These are phyloP conservation scores for Jamesozyma rosinii DNA, from an alignment of 805 yeast species.

Conservation along the genomic window DNA sequence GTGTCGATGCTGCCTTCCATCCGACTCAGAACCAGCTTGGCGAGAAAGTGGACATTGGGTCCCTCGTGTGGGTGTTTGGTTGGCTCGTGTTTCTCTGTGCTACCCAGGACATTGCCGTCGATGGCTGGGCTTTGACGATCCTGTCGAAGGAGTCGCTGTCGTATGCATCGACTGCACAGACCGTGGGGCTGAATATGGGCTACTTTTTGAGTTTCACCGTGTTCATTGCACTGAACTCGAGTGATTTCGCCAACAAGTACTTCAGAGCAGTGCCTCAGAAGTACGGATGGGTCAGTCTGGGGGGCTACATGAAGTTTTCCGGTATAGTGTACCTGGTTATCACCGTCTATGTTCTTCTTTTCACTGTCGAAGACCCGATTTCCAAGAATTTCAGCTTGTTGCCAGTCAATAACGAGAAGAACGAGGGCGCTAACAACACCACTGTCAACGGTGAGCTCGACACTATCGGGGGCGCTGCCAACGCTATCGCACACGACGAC, in stretches of 20 bases:
- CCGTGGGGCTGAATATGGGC: constrained; percentile 88
- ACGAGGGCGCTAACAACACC: constrained; percentile 5
- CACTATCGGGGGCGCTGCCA: constrained; percentile 20
- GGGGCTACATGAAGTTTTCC: constrained; percentile 69
- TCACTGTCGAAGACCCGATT: constrained; percentile 65
- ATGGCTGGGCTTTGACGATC: constrained; percentile 95
- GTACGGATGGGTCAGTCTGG: constrained; percentile 59
- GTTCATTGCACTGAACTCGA: constrained; percentile 81
- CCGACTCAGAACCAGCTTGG: constrained; percentile 2
- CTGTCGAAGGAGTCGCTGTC: constrained; percentile 68
- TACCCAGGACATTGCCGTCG: constrained; percentile 97
- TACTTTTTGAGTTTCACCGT: constrained; percentile 87
- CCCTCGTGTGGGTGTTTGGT: constrained; percentile 65
- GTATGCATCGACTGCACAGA: constrained; percentile 95
- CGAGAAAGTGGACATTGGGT: constrained; percentile 9
- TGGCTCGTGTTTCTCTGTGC: constrained; percentile 80
- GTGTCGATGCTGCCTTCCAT: constrained; percentile 24
- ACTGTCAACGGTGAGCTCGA: constrained; percentile 20
- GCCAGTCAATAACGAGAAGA: constrained; percentile 3
- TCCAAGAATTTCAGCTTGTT: constrained; percentile 18
- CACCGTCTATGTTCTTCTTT: constrained; percentile 49
- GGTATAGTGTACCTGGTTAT: constrained; percentile 63
- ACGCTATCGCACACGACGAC: background rate
- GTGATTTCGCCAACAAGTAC: constrained; percentile 85
- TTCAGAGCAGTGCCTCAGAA: constrained; percentile 53